These are phyloP conservation scores for Achlya hypogyna DNA, from an alignment of 352 stramenopile species.

Conservation along the genomic window DNA sequence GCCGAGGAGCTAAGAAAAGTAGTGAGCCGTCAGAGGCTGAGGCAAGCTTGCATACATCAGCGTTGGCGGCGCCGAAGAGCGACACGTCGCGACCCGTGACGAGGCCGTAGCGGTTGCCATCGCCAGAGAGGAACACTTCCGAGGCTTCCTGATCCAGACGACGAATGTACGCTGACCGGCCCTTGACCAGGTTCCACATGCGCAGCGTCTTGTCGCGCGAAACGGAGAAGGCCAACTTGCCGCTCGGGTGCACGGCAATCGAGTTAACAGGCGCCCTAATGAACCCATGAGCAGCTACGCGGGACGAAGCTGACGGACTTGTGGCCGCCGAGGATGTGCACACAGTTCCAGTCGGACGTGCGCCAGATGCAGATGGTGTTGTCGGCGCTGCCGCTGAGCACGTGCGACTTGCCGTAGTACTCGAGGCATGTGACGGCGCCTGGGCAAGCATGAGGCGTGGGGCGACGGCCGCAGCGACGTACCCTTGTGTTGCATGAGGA, in stretches of 20 bases:
- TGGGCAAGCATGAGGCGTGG: too few species aligned
- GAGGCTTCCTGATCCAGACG: constrained; percentile 74
- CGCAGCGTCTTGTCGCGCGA: constrained; percentile 73
- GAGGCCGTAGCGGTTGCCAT: constrained; percentile 34
- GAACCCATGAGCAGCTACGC: not conserved
- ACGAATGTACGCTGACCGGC: constrained; percentile 80
- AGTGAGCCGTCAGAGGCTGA: not conserved
- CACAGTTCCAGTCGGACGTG: constrained; percentile 82
- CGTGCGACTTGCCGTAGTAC: constrained; percentile 78
- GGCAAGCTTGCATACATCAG: constrained; percentile 32
- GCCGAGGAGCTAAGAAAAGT: constrained; percentile 33
- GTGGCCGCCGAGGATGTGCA: constrained; percentile 84
- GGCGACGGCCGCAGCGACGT: too few species aligned
- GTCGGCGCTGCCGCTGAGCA: constrained; percentile 81
- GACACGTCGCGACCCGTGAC: constrained; percentile 50
- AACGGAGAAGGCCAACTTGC: constrained; percentile 81
- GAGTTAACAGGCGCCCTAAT: constrained; percentile 70
- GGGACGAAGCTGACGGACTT: constrained; percentile 35
- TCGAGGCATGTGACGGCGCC: constrained; percentile 75
- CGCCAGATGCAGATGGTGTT: constrained; percentile 87
- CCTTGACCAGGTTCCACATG: constrained; percentile 88
- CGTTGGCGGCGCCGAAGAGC: constrained; percentile 67
- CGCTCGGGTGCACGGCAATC: constrained; percentile 81
- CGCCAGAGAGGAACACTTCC: constrained; percentile 65
- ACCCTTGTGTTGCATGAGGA: constrained; percentile 76